These are phyloP conservation scores for Paraurostyla sp. DNA, from an alignment of 73 alveolate genomes.

Conservation along the genomic window DNA sequence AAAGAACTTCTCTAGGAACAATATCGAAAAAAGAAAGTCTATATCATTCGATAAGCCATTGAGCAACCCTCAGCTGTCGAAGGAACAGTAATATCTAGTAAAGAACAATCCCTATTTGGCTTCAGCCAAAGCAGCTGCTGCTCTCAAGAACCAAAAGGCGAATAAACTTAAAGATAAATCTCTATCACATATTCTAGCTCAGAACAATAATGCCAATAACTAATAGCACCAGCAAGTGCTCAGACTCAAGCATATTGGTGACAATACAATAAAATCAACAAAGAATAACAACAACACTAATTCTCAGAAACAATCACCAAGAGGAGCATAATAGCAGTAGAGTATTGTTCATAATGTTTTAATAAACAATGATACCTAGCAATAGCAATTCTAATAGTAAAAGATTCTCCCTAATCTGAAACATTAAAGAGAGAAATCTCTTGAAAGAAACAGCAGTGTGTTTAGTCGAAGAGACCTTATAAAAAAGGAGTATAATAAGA, in stretches of 20 bases:
- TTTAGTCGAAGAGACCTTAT: slow-evolving; percentile 37
- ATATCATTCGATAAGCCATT: slow-evolving; percentile 38
- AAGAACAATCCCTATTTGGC: slow-evolving; percentile 17
- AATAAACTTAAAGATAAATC: slow-evolving; percentile 40
- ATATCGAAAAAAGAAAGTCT: slow-evolving; percentile 31
- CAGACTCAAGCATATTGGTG: background rate
- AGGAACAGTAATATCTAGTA: background rate
- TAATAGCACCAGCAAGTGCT: background rate
- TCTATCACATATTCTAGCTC: background rate
- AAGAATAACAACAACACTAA: too few relatives aligned
- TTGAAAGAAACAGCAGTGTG: slow-evolving; percentile 18
- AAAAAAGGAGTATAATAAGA: slow-evolving; percentile 15
- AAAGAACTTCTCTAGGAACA: background rate
- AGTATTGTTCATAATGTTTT: background rate
- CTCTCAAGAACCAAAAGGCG: background rate
- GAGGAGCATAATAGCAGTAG: background rate
- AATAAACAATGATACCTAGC: background rate
- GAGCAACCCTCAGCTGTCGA: background rate
- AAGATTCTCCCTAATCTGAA: background rate
- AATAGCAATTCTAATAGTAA: too few relatives aligned
- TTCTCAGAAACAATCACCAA: background rate
- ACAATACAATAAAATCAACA: background rate
- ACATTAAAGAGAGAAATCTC: slow-evolving; percentile 26
- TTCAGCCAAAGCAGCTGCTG: background rate
- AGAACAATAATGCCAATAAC: background rate